Evolutionary conservation across 768 basidiomycete genomes (phyloP), one percentile per base, ranked within the genome.

Genomic region (Panaeolus cyanescens): DNA sequence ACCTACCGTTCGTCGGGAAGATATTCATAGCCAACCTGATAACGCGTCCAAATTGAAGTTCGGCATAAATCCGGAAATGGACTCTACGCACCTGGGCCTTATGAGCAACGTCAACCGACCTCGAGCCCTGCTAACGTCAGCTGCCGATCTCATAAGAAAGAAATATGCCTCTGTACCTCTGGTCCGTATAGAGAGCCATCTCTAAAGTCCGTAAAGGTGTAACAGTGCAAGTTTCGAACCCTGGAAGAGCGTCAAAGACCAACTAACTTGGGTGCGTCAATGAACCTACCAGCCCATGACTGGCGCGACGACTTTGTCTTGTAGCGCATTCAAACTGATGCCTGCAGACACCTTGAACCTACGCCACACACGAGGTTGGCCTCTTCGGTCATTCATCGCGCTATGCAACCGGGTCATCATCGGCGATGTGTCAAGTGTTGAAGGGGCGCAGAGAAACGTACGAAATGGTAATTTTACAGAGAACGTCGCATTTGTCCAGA

Each of bases 261-360:
- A 10, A 13, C 4, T 3, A 33, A 33, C 28, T 32, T 15, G 40
- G 31, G 5, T 32, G 12, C 54, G n/a, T 12, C 32, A 22, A 19
- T 55, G 39, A 37, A 55, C 66, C 2, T 56, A 69, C 75, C 73
- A 76, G 33, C 75, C 75, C 68, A 77, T 67, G n/a, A 73, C 67
- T 4, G 76, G 76, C 0, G 70, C 67, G 5, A 77, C 54, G 25
- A 68, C 72, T 58, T 77, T 77, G 64, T 75, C 75, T 56, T 77
- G 75, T 56, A 77, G 69, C 1, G 69, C 68, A 31, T 68, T 70
- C 33, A 77, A 61, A 31, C 70, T 71, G 19, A 73, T 74, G 1
- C 74, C 76, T 34, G 72, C 75, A 9, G 72, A 72, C 32, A 77
- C 71, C 17, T 70, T 69, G 63, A 76, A 70, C 28, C 70, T 56